Percentiles rank a stretch among this genome's conserved stretches.
Conservation (phyloP, 345 rosid species). For the Eucalyptus paniculata region DNA sequence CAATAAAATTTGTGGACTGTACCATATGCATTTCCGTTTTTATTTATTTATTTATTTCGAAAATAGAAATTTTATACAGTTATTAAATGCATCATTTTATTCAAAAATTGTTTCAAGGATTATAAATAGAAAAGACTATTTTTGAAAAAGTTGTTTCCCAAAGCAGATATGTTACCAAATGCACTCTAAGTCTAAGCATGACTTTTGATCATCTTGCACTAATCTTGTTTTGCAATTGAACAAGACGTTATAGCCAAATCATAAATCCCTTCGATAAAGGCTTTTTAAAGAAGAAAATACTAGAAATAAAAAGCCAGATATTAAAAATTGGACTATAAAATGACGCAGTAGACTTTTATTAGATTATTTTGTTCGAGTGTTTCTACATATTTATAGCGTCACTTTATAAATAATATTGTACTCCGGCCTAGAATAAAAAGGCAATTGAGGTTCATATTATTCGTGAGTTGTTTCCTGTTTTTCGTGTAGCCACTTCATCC, state of each 20-base stretch:
- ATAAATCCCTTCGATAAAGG: neutral
- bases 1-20: rapidly evolving
- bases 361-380: neutral
- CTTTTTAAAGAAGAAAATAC: neutral
- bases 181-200: neutral
- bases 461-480: neutral
- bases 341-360: neutral
- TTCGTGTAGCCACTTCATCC: neutral
- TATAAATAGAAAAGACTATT: too few species aligned
- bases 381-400: neutral
- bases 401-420: too few species aligned
- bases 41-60: too few species aligned
- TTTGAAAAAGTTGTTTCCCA: too few species aligned
- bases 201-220: neutral
- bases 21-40: rapidly evolving
- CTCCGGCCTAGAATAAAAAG: neutral
- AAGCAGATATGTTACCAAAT: too few species aligned
- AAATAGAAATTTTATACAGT: rapidly evolving
- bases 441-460: neutral
- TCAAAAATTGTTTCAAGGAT: too few species aligned
- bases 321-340: too few species aligned
- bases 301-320: neutral
- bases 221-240: neutral
- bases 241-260: neutral
- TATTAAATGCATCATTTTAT: too few species aligned